Conservation (phyloP, 2,329 filamentous ascomycete species). For the Penicillium brasilianum region DNA sequence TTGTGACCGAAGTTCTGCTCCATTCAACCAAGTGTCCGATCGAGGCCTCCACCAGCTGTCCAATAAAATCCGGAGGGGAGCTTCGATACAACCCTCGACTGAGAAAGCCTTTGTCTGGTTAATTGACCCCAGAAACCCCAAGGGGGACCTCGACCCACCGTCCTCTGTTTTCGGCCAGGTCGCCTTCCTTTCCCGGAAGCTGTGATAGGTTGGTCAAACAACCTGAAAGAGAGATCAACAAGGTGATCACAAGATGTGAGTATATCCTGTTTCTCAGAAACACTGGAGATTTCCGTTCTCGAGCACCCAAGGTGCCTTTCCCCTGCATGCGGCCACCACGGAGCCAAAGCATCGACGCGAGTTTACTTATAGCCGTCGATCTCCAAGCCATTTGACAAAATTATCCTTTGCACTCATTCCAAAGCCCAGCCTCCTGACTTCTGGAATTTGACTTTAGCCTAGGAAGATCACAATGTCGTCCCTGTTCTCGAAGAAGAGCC, state of each 20-base stretch:
- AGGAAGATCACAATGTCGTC: slow-evolving; percentile 33
- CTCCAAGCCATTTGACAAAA: slow-evolving; percentile 34
- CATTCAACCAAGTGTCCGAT: slow-evolving; percentile 3
- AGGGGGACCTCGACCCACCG: slow-evolving; percentile 13
- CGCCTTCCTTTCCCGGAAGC: slow-evolving; percentile 15
- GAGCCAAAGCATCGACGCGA: slow-evolving; percentile 18
- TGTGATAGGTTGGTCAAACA: slow-evolving; percentile 3
- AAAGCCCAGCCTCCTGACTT: slow-evolving; percentile 30
- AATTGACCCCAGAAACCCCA: slow-evolving; percentile 22
- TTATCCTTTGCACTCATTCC: slow-evolving; percentile 29
- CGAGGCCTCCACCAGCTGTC: neutral
- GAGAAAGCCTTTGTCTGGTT: slow-evolving; percentile 23
- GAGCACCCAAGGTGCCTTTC: slow-evolving; percentile 8
- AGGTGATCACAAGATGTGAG: slow-evolving; percentile 15
- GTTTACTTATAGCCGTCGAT: slow-evolving; percentile 40
- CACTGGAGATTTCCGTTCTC: slow-evolving; percentile 21
- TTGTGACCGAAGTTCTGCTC: slow-evolving; percentile 3
- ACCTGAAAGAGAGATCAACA: slow-evolving; percentile 17
- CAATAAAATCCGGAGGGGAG: neutral
- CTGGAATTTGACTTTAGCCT: slow-evolving; percentile 36
- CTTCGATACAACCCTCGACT: slow-evolving; percentile 10
- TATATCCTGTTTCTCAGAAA: slow-evolving; percentile 9
- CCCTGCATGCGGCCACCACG: slow-evolving; percentile 26
- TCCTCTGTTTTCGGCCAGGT: slow-evolving; percentile 26
- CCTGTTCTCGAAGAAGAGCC: slow-evolving; percentile 31